Evolutionary conservation across 2,329 filamentous ascomycete genomes (phyloP), one percentile per base, ranked within the genome.

Genomic region (Akanthomyces dipterigenus): DNA sequence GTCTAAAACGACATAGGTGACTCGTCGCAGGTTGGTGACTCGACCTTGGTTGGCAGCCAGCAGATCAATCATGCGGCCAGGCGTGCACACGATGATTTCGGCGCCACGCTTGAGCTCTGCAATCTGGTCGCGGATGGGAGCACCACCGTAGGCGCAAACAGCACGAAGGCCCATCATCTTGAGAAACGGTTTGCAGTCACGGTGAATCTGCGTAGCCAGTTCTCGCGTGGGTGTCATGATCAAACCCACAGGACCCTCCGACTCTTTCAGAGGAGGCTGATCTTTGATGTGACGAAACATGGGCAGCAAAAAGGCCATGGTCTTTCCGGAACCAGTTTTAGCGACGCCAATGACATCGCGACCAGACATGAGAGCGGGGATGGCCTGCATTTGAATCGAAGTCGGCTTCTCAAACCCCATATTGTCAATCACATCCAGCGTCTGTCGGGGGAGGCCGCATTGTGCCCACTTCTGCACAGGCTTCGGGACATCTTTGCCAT

Each of bases 261-360:
- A 87, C 48, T 89, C 86, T 68, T 89, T 90, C 20, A 97, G 78
- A 0, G 89, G 87, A 55, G 86, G 82, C 72, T 99, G 95, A 70
- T 98, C 95, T 74, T 93, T 95, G 77, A 98, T 96, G 72, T 99
- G 95, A 61, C 95, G 87, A 73, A 99, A 97, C 91, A 98, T 97
- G 42, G 95, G 95, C 49, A 99, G 83, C 34, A 96, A 77, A 72
- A 98, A 99, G 6, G 95, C 95, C 68, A 98, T 87, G 0, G 95
- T 99, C 78, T 99, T 99, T 72, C 95, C 95, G 28, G 95, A 98
- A 5, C 95, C 95, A 28, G 95, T 99, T 78, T 98, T 98, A 20
- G 95, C 95, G 58, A 99, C 92, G 66, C 93, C 95, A 65, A 99
- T 91, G 42, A 97, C 90, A 77, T 99, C 95, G 67, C 92, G 86